Percentiles rank a stretch among this genome's conserved stretches.
These are phyloP conservation scores for Eimeria falciformis DNA, from an alignment of 169 alveolate genomes.

Conservation along the genomic window DNA sequence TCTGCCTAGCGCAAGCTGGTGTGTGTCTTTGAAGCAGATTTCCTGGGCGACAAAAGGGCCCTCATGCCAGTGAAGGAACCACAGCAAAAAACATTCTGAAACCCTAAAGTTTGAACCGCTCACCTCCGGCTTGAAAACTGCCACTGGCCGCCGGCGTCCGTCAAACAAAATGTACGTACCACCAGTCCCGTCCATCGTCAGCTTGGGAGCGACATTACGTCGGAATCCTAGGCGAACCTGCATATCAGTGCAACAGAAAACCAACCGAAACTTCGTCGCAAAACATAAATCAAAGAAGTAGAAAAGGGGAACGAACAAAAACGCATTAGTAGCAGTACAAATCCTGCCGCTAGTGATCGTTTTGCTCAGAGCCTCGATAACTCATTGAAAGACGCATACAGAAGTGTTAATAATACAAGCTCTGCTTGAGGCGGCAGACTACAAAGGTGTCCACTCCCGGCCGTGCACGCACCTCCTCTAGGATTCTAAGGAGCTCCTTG, in stretches of 20 bases:
- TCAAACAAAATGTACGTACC: conserved; percentile 96
- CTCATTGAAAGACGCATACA: too few relatives aligned
- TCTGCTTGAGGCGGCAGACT: too few relatives aligned
- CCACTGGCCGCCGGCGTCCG: conserved; percentile 91
- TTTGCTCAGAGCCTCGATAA: too few relatives aligned
- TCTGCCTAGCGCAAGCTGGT: too few relatives aligned
- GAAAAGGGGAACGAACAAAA: neutral
- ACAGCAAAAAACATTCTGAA: too few relatives aligned
- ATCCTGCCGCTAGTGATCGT: too few relatives aligned
- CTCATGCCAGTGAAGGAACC: too few relatives aligned
- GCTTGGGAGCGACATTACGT: conserved; percentile 95
- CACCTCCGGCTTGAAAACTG: conserved; percentile 96
- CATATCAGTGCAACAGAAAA: neutral
- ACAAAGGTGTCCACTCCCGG: too few relatives aligned
- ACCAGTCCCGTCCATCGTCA: conserved; percentile 98
- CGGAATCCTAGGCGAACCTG: conserved; percentile 93
- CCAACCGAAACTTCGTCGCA: neutral
- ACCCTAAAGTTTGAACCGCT: neutral
- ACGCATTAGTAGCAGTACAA: neutral
- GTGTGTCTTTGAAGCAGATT: too few relatives aligned
- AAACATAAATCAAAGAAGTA: neutral
- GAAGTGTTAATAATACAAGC: too few relatives aligned
- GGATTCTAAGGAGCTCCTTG: conserved; percentile 59
- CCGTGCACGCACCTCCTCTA: conserved; percentile 28
- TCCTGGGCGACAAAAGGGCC: too few relatives aligned